Evolutionary conservation across 2,329 filamentous ascomycete species (phyloP).

Genomic region (Penicillium brevicompactum): DNA sequence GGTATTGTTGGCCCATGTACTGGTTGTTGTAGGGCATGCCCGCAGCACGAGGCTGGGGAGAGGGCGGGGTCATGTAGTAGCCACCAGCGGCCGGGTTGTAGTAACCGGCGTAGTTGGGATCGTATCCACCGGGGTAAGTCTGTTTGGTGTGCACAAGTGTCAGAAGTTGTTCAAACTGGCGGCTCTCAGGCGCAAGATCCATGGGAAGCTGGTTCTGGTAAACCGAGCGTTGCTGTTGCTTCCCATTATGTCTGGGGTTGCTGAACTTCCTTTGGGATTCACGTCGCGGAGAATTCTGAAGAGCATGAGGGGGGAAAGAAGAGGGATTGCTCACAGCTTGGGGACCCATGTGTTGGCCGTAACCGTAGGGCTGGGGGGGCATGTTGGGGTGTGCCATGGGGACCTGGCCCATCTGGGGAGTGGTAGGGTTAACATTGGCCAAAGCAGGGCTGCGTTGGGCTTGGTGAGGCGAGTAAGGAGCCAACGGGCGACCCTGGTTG

Average conservation of each 20-base stretch:
- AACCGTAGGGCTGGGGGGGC: slow-evolving; percentile 61
- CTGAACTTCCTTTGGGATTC: slow-evolving; percentile 25
- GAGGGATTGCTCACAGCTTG: slow-evolving; percentile 61
- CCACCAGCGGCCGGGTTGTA: slow-evolving; percentile 35
- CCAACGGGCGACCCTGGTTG: slow-evolving; percentile 45
- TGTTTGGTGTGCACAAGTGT: slow-evolving; percentile 63
- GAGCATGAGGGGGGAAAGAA: slow-evolving; percentile 29
- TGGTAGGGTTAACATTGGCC: slow-evolving; percentile 66
- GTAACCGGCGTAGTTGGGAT: slow-evolving; percentile 48
- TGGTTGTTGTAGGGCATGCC: slow-evolving; percentile 54
- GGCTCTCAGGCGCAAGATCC: slow-evolving; percentile 69
- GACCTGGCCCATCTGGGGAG: slow-evolving; percentile 71
- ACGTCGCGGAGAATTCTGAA: slow-evolving; percentile 30
- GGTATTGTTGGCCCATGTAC: slow-evolving; percentile 31
- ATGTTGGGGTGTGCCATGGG: slow-evolving; percentile 67
- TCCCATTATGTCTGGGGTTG: background rate
- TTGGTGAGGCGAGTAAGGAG: slow-evolving; percentile 65
- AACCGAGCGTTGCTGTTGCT: slow-evolving; percentile 18
- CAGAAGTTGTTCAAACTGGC: slow-evolving; percentile 73
- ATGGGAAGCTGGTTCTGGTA: slow-evolving; percentile 28
- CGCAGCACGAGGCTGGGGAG: slow-evolving; percentile 51
- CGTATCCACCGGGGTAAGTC: slow-evolving; percentile 59
- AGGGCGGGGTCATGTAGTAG: slow-evolving; percentile 49
- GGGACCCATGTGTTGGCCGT: slow-evolving; percentile 58
- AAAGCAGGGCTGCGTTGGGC: slow-evolving; percentile 66